Evolutionary conservation across 2,329 filamentous ascomycete genomes (phyloP), one percentile per base, ranked within the genome.

Genomic region (Colletotrichum tropicicola): DNA sequence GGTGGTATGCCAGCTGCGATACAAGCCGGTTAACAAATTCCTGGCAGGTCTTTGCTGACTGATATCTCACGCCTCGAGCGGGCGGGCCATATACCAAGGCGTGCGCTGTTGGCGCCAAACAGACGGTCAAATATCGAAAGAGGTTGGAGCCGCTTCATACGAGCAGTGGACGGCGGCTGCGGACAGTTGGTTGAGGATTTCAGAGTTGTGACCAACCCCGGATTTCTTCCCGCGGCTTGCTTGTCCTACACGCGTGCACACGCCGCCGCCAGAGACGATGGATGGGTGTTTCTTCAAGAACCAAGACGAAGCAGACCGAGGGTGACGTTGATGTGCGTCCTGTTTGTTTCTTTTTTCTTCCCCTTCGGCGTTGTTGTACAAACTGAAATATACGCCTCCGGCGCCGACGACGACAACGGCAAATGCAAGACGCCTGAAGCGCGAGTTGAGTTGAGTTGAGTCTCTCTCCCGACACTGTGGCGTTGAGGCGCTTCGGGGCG

Each of bases 401-500:
- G 9, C 45, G 54, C 37, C 54, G 35, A 59, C 59, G 45, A 45
- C 30, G 45, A 45, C 37, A 23, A 9, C 9, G 15, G 30, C 9
- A 3, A 35, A 51, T 39, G 54, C 37, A 52, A 37, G n/a, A n/a
- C n/a, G n/a, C n/a, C n/a, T n/a, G n/a, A n/a, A n/a, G n/a, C n/a
- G n/a, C n/a, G n/a, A n/a, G n/a, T n/a, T n/a, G n/a, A n/a, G n/a
- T n/a, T n/a, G n/a, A n/a, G n/a, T n/a, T n/a, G n/a, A n/a, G 32
- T 35, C 32, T n/a, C 12, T 35, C 32, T 35, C 27, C 52, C 28
- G 51, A 63, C 62, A 63, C 37, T 58, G 51, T 66, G 63, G 59
- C 59, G 63, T 63, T 47, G 59, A 66, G 63, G 59, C 59, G 59
- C 44, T 48, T 53, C 30, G 51, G n/a, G 51, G 28, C 44, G 59